Conservation (phyloP, 768 basidiomycete genomes). For the Boletellus ananas region DNA sequence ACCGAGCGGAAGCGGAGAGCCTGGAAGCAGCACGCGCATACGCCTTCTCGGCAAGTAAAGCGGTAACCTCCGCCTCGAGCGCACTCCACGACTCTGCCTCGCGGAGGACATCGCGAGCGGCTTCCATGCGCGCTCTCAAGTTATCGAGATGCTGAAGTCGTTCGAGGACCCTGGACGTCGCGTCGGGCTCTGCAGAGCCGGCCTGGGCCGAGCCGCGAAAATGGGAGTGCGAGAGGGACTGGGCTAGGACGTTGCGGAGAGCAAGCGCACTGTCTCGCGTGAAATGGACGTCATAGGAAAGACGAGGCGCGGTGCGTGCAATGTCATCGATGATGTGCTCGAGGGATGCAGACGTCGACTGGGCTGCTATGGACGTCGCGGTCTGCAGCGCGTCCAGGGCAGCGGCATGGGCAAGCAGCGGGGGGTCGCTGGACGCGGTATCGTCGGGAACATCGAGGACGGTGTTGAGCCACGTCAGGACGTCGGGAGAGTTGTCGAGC, state of each 20-base stretch:
- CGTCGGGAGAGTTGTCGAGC: constrained; percentile 57
- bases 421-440: constrained; percentile 35
- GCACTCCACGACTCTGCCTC: constrained; percentile 98
- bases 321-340: constrained; percentile 92
- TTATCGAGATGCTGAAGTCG: constrained; percentile 78
- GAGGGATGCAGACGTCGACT: constrained; percentile 83
- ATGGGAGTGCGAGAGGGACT: constrained; percentile 39
- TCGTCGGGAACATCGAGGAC: constrained; percentile 39
- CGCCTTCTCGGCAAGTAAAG: constrained; percentile 71
- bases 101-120: constrained; percentile 79
- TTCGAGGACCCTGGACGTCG: constrained; percentile 67
- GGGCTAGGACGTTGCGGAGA: constrained; percentile 62
- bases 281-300: constrained; percentile 95
- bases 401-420: constrained; percentile 54
- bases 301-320: constrained; percentile 82
- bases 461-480: constrained; percentile 71
- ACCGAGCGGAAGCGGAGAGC: constrained; percentile 82
- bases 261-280: constrained; percentile 89
- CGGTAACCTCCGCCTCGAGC: constrained; percentile 86
- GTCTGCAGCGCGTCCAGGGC: constrained; percentile 73
- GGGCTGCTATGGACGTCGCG: constrained; percentile 78
- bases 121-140: constrained; percentile 84
- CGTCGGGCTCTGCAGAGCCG: constrained; percentile 24
- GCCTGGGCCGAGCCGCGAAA: constrained; percentile 1
- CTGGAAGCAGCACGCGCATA: constrained; percentile 92